These are phyloP conservation scores for cucumber (Cucumis sativus) DNA, from an alignment of 306 rosid species.

Conservation along the genomic window DNA sequence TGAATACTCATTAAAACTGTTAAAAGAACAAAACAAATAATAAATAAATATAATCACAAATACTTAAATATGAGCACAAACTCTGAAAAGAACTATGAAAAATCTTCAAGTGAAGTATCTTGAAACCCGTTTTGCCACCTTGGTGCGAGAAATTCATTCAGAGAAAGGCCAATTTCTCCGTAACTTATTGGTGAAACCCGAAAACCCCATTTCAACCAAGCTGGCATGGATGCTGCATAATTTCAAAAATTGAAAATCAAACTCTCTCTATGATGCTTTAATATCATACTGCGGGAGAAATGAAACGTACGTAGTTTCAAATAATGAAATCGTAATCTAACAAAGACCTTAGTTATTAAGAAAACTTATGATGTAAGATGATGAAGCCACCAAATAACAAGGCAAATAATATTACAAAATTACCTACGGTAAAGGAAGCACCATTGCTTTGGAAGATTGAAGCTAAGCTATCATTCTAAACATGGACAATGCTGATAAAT, in stretches of 20 bases:
- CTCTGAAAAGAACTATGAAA: neutral
- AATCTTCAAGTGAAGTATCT: conserved; percentile 29
- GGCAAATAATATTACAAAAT: conserved; percentile 15
- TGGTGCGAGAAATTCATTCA: conserved; percentile 29
- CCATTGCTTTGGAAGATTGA: conserved; percentile 18
- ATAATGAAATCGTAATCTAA: no score
- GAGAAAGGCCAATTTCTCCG: conserved; percentile 29
- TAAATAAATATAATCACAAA: neutral
- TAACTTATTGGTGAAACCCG: conserved; percentile 30
- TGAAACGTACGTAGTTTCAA: no score
- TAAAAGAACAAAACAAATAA: neutral
- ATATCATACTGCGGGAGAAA: no score
- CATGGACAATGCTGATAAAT: conserved; percentile 23
- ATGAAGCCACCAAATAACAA: conserved; percentile 25
- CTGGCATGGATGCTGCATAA: conserved; percentile 27
- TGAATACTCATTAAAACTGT: neutral
- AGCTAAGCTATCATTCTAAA: conserved; percentile 27
- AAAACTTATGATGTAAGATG: conserved; percentile 14
- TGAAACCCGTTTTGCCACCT: conserved; percentile 28
- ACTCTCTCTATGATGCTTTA: no score
- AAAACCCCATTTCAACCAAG: conserved; percentile 30
- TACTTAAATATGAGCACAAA: neutral
- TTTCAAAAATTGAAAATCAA: neutral
- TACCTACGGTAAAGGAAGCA: conserved; percentile 16
- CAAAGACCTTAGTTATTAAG: no score